Conservation (phyloP, 768 basidiomycete species). For the Pleurotus citrinopileatus region DNA sequence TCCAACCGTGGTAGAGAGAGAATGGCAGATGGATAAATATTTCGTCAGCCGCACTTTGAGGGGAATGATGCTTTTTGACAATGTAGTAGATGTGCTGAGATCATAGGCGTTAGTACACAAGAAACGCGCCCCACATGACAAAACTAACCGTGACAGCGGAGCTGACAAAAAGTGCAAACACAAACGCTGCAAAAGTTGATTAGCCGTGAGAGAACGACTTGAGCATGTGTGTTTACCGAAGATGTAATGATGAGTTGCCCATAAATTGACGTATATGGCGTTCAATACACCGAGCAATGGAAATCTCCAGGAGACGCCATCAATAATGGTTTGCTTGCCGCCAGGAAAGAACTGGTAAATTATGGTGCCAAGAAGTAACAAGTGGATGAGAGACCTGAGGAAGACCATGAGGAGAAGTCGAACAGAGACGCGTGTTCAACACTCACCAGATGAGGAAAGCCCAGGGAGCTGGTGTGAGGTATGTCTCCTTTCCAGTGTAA, state of each 20-base stretch:
- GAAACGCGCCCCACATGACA: neutral
- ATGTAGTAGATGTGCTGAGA: conserved; percentile 87
- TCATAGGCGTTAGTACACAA: neutral
- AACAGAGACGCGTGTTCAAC: neutral
- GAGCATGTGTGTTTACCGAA: conserved; percentile 37
- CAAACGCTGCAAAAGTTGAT: conserved; percentile 57
- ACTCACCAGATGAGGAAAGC: conserved; percentile 86
- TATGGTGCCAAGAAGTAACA: conserved; percentile 87
- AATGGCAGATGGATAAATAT: conserved; percentile 94
- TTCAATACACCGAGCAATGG: conserved; percentile 86
- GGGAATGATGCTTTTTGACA: conserved; percentile 81
- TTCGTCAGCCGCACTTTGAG: conserved; percentile 70
- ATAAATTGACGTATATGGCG: conserved; percentile 85
- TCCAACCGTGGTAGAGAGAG: conserved; percentile 94
- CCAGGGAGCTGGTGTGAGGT: conserved; percentile 92
- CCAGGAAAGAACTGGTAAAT: conserved; percentile 83
- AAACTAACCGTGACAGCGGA: conserved; percentile 47
- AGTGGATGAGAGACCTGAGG: conserved; percentile 79
- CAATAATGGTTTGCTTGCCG: conserved; percentile 79
- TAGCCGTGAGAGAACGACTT: conserved; percentile 3
- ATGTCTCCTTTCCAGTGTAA: conserved; percentile 78
- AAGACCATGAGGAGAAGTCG: conserved; percentile 2
- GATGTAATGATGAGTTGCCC: conserved; percentile 75
- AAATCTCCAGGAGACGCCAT: conserved; percentile 90
- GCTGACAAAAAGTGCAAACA: conserved; percentile 86